These are phyloP conservation scores for Tuber microsphaerosporum DNA, from an alignment of 495 filamentous ascomycete genomes.

Conservation along the genomic window DNA sequence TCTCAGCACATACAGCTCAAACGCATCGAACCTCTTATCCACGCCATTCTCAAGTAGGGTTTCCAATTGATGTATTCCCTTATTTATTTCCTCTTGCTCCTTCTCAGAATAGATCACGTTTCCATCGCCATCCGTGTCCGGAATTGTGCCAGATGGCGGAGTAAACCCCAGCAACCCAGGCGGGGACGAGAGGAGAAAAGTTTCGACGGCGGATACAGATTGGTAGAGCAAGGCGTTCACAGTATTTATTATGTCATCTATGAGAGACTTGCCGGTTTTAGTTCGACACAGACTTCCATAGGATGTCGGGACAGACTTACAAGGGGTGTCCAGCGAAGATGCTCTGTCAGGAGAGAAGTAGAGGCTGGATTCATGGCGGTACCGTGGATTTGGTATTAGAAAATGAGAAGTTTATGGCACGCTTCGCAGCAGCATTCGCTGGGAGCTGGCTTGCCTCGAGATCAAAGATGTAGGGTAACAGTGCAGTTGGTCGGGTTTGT, in stretches of 20 bases:
- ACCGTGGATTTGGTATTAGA: neutral
- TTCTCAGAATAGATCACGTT: conserved; percentile 48
- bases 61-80: conserved; percentile 85
- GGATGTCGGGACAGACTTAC: conserved; percentile 49
- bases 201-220: conserved; percentile 75
- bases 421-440: neutral
- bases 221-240: conserved; percentile 83
- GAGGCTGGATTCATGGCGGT: conserved; percentile 26
- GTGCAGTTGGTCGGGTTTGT: neutral
- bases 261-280: conserved; percentile 58
- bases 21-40: conserved; percentile 70
- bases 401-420: neutral
- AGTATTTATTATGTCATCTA: conserved; percentile 96
- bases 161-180: conserved; percentile 70
- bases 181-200: conserved; percentile 62
- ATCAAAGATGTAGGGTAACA: neutral
- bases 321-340: conserved; percentile 87
- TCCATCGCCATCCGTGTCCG: conserved; percentile 52
- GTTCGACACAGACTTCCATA: conserved; percentile 28
- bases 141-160: conserved; percentile 45
- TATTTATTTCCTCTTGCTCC: conserved; percentile 68
- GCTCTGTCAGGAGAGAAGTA: conserved; percentile 83
- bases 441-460: neutral
- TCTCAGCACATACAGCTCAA: conserved; percentile 76
- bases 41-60: conserved; percentile 79